Evolutionary conservation across 2,329 filamentous ascomycete species (phyloP).

Genomic region (Stagonosporopsis cucurbitacearum): DNA sequence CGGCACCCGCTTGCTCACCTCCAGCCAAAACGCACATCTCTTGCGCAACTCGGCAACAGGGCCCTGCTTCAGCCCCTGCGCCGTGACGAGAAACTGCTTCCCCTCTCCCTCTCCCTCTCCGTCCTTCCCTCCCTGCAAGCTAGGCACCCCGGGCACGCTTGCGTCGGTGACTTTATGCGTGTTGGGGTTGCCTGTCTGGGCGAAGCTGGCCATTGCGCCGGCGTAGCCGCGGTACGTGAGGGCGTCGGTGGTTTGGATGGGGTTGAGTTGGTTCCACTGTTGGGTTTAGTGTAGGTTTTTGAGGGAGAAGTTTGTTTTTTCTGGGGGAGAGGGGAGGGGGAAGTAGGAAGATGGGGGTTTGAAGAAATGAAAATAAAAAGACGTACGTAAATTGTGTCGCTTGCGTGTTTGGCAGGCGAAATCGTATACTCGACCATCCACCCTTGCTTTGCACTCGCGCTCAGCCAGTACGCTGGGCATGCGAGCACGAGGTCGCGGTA

Average conservation of each 20-base stretch:
- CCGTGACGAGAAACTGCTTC: conserved; percentile 60
- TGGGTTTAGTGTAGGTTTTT: too few species aligned
- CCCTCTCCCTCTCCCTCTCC: too few species aligned
- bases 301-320: too few species aligned
- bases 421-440: conserved; percentile 68
- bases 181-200: conserved; percentile 66
- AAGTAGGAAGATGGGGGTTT: neutral
- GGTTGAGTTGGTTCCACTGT: conserved; percentile 63
- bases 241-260: conserved; percentile 59
- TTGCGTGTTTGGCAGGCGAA: conserved; percentile 64
- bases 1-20: conserved; percentile 55
- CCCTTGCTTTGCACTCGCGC: conserved; percentile 53
- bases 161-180: conserved; percentile 60
- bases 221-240: conserved; percentile 63
- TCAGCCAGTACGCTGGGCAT: conserved; percentile 66
- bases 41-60: conserved; percentile 50
- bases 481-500: conserved; percentile 66
- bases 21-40: conserved; percentile 63
- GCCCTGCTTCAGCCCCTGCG: conserved; percentile 54
- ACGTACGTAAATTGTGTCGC: conserved; percentile 62
- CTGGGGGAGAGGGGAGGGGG: neutral
- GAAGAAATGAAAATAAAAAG: too few species aligned
- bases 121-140: too few species aligned
- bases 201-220: conserved; percentile 67
- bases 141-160: conserved; percentile 55